These are phyloP conservation scores for Annona cherimola DNA, from an alignment of 164 flowering plant species.

Conservation along the genomic window DNA sequence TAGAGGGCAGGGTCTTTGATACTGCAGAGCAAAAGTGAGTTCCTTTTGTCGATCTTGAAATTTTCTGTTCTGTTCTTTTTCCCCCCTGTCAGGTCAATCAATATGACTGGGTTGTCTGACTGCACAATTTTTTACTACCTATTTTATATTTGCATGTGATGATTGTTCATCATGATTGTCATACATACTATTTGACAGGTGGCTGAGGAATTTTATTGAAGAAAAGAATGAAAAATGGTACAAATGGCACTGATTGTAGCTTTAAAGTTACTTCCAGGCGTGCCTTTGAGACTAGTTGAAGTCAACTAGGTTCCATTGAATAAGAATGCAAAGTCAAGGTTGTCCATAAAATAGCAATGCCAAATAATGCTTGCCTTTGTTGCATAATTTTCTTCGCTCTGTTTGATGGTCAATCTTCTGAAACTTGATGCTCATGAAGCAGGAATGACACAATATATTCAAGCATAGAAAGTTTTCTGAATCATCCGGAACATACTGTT, in stretches of 20 bases:
- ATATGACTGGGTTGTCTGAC: background rate
- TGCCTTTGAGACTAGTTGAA: background rate
- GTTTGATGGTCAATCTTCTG: constrained; percentile 8
- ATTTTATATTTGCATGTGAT: background rate
- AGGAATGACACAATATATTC: constrained; percentile 53
- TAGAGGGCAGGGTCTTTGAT: constrained; percentile 28
- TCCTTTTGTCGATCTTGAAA: background rate
- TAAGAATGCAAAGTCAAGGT: background rate
- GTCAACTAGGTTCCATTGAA: background rate
- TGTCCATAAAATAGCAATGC: background rate
- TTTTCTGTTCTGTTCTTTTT: background rate
- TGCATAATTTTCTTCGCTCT: background rate
- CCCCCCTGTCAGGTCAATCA: too few relatives aligned
- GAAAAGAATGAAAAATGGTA: background rate
- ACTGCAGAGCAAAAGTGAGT: constrained; percentile 22
- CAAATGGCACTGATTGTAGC: background rate
- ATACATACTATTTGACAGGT: background rate
- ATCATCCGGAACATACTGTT: constrained; percentile 32
- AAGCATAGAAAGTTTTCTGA: constrained; percentile 45
- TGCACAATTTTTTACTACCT: background rate
- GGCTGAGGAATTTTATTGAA: background rate
- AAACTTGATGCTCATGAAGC: constrained; percentile 5
- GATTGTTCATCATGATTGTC: background rate
- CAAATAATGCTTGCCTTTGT: background rate
- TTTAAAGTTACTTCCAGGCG: background rate